Evolutionary conservation across 2,329 filamentous ascomycete species (phyloP).

Genomic region (Cryphonectria carpinicola): DNA sequence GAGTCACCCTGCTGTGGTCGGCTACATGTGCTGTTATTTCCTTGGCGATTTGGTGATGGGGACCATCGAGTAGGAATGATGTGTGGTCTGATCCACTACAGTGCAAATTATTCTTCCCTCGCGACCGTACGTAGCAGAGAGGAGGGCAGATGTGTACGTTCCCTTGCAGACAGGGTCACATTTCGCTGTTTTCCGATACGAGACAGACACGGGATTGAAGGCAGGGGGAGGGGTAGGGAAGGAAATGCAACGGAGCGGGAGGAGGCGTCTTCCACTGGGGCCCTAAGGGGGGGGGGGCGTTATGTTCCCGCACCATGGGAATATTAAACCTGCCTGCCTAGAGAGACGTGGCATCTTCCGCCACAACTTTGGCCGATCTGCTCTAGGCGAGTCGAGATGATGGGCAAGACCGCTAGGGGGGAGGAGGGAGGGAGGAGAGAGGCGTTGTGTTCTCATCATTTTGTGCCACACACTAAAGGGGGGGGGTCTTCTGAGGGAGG

Average conservation of each 20-base stretch:
- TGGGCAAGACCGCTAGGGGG: background rate
- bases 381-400: background rate
- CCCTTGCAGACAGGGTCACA: background rate
- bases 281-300: background rate
- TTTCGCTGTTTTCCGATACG: background rate
- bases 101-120: background rate
- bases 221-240: background rate
- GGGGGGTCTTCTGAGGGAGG: too few relatives aligned
- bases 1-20: background rate
- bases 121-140: background rate
- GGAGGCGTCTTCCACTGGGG: background rate
- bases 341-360: background rate
- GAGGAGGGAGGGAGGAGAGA: background rate
- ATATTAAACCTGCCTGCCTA: background rate
- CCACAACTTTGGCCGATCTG: background rate
- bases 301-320: background rate
- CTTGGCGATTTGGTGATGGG: background rate
- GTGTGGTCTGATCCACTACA: background rate
- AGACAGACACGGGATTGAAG: background rate
- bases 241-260: background rate
- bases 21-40: background rate
- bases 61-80: background rate
- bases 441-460: background rate
- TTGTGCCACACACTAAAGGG: background rate
- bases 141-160: background rate